Evolutionary conservation across 2,329 filamentous ascomycete species (phyloP).

Genomic region (Dactylellina cionopaga): DNA sequence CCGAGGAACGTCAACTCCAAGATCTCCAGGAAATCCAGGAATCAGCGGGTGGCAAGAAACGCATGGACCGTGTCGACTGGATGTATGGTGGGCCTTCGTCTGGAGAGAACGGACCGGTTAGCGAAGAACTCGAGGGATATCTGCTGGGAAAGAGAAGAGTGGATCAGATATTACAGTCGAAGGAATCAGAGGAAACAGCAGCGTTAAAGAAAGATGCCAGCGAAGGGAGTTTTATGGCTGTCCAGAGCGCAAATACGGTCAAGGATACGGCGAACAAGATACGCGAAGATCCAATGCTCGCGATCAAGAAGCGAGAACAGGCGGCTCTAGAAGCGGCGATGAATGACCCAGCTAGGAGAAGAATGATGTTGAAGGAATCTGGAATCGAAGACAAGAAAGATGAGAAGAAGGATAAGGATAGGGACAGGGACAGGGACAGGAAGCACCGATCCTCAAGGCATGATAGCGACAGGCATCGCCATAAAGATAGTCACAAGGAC

Average conservation of each 20-base stretch:
- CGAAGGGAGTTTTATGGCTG: slow-evolving; percentile 69
- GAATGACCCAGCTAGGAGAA: slow-evolving; percentile 76
- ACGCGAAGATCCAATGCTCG: slow-evolving; percentile 86
- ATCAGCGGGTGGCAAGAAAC: slow-evolving; percentile 82
- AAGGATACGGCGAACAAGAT: slow-evolving; percentile 87
- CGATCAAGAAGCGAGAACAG: slow-evolving; percentile 92
- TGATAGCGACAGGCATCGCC: slow-evolving; percentile 53
- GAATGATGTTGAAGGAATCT: slow-evolving; percentile 71
- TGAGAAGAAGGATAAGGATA: slow-evolving; percentile 59
- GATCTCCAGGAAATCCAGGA: slow-evolving; percentile 91
- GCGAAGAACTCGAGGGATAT: slow-evolving; percentile 92
- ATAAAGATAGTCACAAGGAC: slow-evolving; percentile 60
- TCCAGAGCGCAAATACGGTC: slow-evolving; percentile 76
- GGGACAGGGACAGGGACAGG: slow-evolving; percentile 60
- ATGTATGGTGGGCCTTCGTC: slow-evolving; percentile 92
- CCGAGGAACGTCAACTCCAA: slow-evolving; percentile 90
- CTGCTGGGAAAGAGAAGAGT: slow-evolving; percentile 91
- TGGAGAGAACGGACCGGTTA: slow-evolving; percentile 76
- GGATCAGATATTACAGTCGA: slow-evolving; percentile 83
- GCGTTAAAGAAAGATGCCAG: slow-evolving; percentile 79
- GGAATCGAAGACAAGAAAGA: slow-evolving; percentile 59
- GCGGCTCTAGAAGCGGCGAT: slow-evolving; percentile 81
- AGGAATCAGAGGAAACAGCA: slow-evolving; percentile 71
- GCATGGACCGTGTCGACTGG: slow-evolving; percentile 89
- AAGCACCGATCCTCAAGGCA: slow-evolving; percentile 54